Percentiles rank a stretch among this genome's conserved stretches.
Conservation (phyloP, 495 filamentous ascomycete genomes). For the Barbatosphaeria neglecta region DNA sequence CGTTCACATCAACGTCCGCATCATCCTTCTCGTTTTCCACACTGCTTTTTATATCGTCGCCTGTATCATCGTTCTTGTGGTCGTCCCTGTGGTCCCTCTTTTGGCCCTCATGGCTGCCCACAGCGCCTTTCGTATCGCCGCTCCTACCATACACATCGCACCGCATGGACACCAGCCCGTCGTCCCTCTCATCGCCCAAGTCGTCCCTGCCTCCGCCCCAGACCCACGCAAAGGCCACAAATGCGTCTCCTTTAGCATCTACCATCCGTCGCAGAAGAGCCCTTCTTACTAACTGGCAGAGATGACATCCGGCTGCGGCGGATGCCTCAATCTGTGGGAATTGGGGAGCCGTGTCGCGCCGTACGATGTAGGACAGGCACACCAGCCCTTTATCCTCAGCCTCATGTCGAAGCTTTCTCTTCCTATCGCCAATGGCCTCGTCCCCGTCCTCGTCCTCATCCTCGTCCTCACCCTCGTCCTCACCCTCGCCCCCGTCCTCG, state of each 20-base stretch:
- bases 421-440: too few species aligned
- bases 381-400: too few species aligned
- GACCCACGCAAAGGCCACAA: background rate
- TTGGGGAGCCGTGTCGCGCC: too few species aligned
- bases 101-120: background rate
- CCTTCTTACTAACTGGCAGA: background rate
- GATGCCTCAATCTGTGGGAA: too few species aligned
- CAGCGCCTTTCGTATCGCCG: background rate
- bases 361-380: too few species aligned
- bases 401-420: too few species aligned
- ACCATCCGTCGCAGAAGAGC: background rate
- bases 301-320: too few species aligned
- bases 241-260: background rate
- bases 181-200: background rate
- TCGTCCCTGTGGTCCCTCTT: background rate
- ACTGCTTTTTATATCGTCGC: background rate
- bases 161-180: background rate
- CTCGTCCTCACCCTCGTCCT: too few species aligned
- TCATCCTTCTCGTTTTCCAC: background rate
- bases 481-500: too few species aligned
- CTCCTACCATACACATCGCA: background rate
- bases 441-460: too few species aligned
- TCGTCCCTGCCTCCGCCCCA: background rate
- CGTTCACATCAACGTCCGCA: constrained; percentile 7
- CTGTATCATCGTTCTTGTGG: constrained; percentile 8